Percentiles rank a stretch among this genome's conserved stretches.
phyloP scores from a whole-genome alignment of 2,329 filamentous ascomycete species.

The Colletotrichum orbiculare region DNA sequence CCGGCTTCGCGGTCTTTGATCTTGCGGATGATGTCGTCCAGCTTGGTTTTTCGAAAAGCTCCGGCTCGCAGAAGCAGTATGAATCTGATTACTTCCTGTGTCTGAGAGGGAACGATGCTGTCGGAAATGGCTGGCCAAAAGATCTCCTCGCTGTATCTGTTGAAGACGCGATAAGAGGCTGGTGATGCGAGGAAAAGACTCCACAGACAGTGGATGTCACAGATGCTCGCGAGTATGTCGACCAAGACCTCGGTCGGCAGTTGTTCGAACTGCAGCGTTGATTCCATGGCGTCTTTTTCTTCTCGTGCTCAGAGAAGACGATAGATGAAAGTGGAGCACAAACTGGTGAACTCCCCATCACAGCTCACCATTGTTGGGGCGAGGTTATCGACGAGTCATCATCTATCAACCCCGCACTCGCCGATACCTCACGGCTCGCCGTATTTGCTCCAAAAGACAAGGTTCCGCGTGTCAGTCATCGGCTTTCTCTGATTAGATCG shows the following conservation, averaged over 20 bases:
- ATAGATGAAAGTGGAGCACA: fast-evolving
- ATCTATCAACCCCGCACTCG: conserved; percentile 24
- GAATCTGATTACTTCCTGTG: conserved; percentile 19
- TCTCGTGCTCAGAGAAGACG: neutral
- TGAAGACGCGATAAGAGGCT: conserved; percentile 18
- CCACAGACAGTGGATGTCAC: conserved; percentile 27
- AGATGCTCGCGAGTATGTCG: conserved; percentile 22
- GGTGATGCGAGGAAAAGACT: conserved; percentile 19
- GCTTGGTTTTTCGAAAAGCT: neutral
- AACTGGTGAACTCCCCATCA: neutral
- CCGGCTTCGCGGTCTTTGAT: conserved; percentile 27
- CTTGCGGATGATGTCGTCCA: conserved; percentile 2
- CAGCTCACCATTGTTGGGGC: neutral
- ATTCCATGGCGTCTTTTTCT: neutral
- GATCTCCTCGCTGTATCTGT: conserved; percentile 9
- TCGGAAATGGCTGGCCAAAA: conserved; percentile 20
- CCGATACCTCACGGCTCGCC: neutral
- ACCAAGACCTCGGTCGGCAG: conserved; percentile 26
- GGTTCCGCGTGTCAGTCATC: neutral
- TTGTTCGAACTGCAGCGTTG: neutral
- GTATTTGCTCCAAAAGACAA: conserved; percentile 2
- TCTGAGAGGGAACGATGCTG: conserved; percentile 13
- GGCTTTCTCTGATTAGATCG: too few relatives aligned
- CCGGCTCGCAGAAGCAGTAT: conserved; percentile 22
- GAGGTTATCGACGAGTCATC: neutral